Base-by-base conservation (phyloP, 2,329 filamentous ascomycete genomes). In the Magnaporthiopsis rhizophila region DNA sequence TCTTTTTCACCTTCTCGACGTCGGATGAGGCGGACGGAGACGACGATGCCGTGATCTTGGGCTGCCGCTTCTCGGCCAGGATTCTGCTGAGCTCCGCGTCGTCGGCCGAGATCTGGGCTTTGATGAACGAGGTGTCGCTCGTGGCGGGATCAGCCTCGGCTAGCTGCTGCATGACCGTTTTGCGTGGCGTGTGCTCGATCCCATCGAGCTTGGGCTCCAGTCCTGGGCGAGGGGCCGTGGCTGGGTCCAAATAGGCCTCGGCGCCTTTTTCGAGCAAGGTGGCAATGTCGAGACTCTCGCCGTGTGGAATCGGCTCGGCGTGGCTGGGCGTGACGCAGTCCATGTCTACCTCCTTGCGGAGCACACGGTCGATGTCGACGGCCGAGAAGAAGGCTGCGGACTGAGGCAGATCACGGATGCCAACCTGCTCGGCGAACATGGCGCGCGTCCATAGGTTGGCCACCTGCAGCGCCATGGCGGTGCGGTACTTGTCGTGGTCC, bases 321-420 rank as follows among this genome's bases (percentile, higher is more conserved):
- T 99, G 90, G 58, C 90, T 95, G 0, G 95, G 95, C 0, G 95
- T 99, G 58, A 98, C 78, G 74, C 95, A 99, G 72, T 97, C 90
- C 91, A 99, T 96, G 74, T 99, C 90, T 4, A 99, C 96, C 76
- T 99, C 95, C 74, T 99, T 99, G 62, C 95, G 86, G n/a, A 99
- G 81, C 3, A 99, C 93, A 70, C 92, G 88, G 72, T 99, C 95
- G 68, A 99, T 91, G 72, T 99, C 95, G 7, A 99, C 87, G 3
- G 95, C 94, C 0, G 91, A 96, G 77, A 99, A 99, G 76, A 92
- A 99, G 11, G 95, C 95, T 71, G 93, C 97, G 0, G 90, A 88
- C 72, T 98, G 95, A 0, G 96, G 95, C 12, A 99, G 83, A 72
- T 99, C 95, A 68, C 96, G 82, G 71, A 99, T 99, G 66, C 95